Evolutionary conservation across 2,329 filamentous ascomycete species (phyloP).

Genomic region (Claviceps paspali): DNA sequence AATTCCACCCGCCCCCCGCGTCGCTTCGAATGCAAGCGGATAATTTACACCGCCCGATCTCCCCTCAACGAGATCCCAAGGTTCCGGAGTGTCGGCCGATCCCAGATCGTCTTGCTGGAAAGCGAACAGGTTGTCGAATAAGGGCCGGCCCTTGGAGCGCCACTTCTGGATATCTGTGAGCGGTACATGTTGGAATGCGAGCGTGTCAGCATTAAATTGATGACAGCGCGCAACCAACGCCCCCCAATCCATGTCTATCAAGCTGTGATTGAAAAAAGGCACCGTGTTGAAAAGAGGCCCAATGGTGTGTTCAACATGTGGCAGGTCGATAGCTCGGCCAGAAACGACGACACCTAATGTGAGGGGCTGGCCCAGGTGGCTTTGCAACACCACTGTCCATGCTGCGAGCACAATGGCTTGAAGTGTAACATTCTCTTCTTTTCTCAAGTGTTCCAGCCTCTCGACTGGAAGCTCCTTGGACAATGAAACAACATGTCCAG

Average conservation of each 20-base stretch:
- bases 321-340: slow-evolving; percentile 56
- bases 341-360: slow-evolving; percentile 65
- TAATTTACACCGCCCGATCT: slow-evolving; percentile 43
- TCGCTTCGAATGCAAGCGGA: slow-evolving; percentile 62
- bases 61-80: slow-evolving; percentile 42
- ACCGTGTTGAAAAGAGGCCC: slow-evolving; percentile 87
- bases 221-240: slow-evolving; percentile 51
- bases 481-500: slow-evolving; percentile 5
- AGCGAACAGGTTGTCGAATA: slow-evolving; percentile 74
- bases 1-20: slow-evolving; percentile 29
- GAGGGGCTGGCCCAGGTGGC: slow-evolving; percentile 28
- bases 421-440: slow-evolving; percentile 53
- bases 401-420: slow-evolving; percentile 64
- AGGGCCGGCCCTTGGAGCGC: slow-evolving; percentile 40
- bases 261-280: slow-evolving; percentile 44
- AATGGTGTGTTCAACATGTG: slow-evolving; percentile 49
- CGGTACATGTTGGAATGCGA: slow-evolving; percentile 59
- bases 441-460: slow-evolving; percentile 36
- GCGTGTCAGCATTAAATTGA: slow-evolving; percentile 48
- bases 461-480: slow-evolving; percentile 20
- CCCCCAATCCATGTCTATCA: slow-evolving; percentile 36
- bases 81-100: slow-evolving; percentile 11
- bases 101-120: slow-evolving; percentile 45
- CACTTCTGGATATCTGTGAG: slow-evolving; percentile 71
- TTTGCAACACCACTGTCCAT: slow-evolving; percentile 51